A percentile compares a stretch with the other conserved stretches of the same genome.
These are phyloP conservation scores for Keithomyces neogunnii DNA, from an alignment of 2,329 filamentous ascomycete species.

Conservation along the genomic window DNA sequence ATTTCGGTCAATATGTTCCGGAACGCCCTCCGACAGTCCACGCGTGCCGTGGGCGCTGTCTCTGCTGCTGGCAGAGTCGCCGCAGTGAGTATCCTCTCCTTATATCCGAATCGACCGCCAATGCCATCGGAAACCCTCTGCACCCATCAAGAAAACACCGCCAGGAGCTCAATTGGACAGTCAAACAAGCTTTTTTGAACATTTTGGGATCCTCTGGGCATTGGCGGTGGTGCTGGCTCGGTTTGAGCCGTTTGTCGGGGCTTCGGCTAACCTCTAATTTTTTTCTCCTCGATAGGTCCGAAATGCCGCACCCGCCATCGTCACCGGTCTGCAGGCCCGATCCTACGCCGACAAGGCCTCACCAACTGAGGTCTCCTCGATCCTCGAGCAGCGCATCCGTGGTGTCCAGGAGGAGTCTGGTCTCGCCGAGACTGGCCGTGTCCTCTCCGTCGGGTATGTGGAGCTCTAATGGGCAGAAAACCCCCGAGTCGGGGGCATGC, in stretches of 20 bases:
- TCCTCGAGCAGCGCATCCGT: conserved; percentile 98
- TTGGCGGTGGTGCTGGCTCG: conserved; percentile 10
- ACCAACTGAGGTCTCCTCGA: conserved; percentile 97
- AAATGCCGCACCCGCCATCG: conserved; percentile 71
- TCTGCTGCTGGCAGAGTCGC: conserved; percentile 86
- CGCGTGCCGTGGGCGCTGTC: conserved; percentile 88
- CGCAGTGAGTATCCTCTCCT: conserved; percentile 67
- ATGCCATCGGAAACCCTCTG: conserved; percentile 34
- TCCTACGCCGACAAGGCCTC: conserved; percentile 90
- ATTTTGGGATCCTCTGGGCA: not conserved
- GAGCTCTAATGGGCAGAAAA: conserved; percentile 11
- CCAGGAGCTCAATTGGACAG: conserved; percentile 28
- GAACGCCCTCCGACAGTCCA: conserved; percentile 95
- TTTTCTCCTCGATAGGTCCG: conserved; percentile 62
- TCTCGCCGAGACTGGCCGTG: conserved; percentile 97
- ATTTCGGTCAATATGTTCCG: conserved; percentile 75
- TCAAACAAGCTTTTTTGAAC: conserved; percentile 6
- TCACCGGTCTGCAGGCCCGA: conserved; percentile 58
- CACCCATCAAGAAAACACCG: conserved; percentile 22
- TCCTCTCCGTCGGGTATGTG: conserved; percentile 96
- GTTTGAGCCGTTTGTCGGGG: conserved; percentile 30
- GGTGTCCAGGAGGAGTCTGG: conserved; percentile 95
- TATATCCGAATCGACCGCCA: conserved; percentile 30
- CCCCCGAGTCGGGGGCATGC: not conserved
- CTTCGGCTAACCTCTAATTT: conserved; percentile 50